phyloP scores from a whole-genome alignment of 1,284 basidiomycete genomes.

The Rhodotorula sp. region DNA sequence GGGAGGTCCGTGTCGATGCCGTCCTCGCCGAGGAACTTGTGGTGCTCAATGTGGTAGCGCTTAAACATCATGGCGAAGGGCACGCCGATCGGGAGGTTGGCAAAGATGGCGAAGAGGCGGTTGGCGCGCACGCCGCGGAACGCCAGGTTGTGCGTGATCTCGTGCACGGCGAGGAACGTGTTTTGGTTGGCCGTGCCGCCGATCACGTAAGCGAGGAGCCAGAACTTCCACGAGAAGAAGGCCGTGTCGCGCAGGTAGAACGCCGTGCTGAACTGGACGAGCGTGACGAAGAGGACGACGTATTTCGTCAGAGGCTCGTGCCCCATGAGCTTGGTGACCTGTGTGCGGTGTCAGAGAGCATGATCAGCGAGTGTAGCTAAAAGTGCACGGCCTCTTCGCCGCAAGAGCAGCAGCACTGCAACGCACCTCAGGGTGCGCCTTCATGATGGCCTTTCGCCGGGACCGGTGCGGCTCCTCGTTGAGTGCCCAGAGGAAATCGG shows the following conservation, averaged over 20 bases:
- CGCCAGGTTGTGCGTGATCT: slow-evolving; percentile 96
- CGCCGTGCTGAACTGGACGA: slow-evolving; percentile 71
- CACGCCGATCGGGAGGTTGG: slow-evolving; percentile 89
- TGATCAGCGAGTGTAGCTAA: not conserved
- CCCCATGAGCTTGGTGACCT: slow-evolving; percentile 95
- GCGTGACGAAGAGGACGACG: slow-evolving; percentile 74
- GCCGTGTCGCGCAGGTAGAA: slow-evolving; percentile 65
- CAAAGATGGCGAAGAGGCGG: slow-evolving; percentile 82
- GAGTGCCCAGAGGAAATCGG: slow-evolving; percentile 77
- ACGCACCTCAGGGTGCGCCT: slow-evolving; percentile 87
- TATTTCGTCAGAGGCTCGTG: slow-evolving; percentile 88
- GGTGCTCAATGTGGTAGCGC: slow-evolving; percentile 48
- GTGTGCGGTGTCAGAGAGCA: slow-evolving; percentile 2
- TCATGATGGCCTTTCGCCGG: slow-evolving; percentile 83
- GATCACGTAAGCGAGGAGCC: slow-evolving; percentile 77
- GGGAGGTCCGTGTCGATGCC: slow-evolving; percentile 95
- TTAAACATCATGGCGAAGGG: slow-evolving; percentile 97
- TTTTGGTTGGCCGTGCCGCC: slow-evolving; percentile 98
- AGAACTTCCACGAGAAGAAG: slow-evolving; percentile 70
- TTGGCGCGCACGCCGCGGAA: slow-evolving; percentile 82
- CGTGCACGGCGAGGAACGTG: slow-evolving; percentile 94
- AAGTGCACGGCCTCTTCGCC: too few species aligned
- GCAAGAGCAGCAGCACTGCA: too few species aligned
- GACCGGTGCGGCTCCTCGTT: slow-evolving; percentile 95
- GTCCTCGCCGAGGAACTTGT: slow-evolving; percentile 80